A percentile compares a stretch with the other conserved stretches of the same genome.
Conservation (phyloP, 768 basidiomycete species). For the Sporobolomyces pararoseus region DNA sequence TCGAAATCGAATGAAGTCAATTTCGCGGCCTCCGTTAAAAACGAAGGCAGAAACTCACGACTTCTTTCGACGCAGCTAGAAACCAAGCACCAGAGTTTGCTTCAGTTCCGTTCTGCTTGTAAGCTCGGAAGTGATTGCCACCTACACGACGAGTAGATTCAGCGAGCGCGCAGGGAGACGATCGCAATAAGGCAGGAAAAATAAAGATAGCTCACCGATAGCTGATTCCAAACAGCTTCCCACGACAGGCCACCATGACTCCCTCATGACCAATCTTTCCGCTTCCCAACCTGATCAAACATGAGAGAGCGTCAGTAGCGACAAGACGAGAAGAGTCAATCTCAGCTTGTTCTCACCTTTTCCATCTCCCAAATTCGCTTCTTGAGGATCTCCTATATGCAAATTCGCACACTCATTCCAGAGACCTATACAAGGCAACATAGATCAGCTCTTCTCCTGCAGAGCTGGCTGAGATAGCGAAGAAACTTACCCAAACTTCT, state of each 20-base stretch:
- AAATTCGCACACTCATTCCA: constrained; percentile 76
- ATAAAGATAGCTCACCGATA: constrained; percentile 52
- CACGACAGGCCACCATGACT: constrained; percentile 67
- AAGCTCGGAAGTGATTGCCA: constrained; percentile 84
- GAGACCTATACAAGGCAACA: constrained; percentile 61
- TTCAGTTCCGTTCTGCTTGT: constrained; percentile 76
- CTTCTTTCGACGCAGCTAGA: constrained; percentile 72
- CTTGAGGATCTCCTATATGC: constrained; percentile 69
- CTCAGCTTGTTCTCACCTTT: constrained; percentile 47
- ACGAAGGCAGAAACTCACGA: constrained; percentile 49
- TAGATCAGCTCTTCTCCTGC: not conserved
- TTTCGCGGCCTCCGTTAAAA: no score
- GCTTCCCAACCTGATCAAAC: constrained; percentile 53
- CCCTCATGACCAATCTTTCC: constrained; percentile 70
- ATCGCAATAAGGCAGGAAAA: not conserved
- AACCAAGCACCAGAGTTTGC: constrained; percentile 79
- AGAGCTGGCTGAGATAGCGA: not conserved
- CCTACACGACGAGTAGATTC: constrained; percentile 51
- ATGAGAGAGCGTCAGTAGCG: no score
- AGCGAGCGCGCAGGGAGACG: constrained; percentile 28
- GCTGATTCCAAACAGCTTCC: constrained; percentile 88
- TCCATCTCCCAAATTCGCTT: constrained; percentile 79
- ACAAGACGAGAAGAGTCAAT: not conserved
- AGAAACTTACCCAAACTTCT: constrained; percentile 48
- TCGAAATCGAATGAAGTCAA: not conserved